Percentiles rank a stretch among this genome's conserved stretches.
Conservation (phyloP, 169 alveolate genomes). For the Toxoplasma gondii region DNA sequence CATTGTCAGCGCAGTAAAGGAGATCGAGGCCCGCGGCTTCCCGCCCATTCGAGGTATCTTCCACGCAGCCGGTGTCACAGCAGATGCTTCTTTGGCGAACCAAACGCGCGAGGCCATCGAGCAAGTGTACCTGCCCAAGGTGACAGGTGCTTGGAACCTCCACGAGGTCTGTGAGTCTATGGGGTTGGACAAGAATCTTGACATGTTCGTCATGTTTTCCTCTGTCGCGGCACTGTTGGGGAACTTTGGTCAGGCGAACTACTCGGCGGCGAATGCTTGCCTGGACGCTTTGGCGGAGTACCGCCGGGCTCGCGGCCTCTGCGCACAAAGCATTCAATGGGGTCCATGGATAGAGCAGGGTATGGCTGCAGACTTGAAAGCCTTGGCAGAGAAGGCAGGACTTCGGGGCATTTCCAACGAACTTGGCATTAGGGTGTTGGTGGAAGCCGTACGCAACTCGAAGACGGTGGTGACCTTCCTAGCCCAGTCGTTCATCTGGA, state of each 20-base stretch:
- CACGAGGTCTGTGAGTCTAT: constrained; percentile 45
- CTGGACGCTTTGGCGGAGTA: constrained; percentile 69
- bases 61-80: constrained; percentile 74
- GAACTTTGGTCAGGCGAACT: constrained; percentile 77
- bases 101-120: constrained; percentile 56
- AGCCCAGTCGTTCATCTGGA: constrained; percentile 75
- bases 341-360: constrained; percentile 79
- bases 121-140: constrained; percentile 70
- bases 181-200: constrained; percentile 53
- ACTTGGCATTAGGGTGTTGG: constrained; percentile 70
- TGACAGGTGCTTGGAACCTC: constrained; percentile 75
- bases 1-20: not conserved
- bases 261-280: constrained; percentile 74
- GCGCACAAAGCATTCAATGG: constrained; percentile 75
- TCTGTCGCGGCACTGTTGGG: constrained; percentile 77
- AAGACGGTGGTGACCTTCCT: constrained; percentile 55
- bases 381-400: constrained; percentile 68
- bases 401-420: constrained; percentile 75
- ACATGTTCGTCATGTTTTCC: constrained; percentile 74
- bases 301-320: constrained; percentile 66
- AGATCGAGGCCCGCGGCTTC: constrained; percentile 8
- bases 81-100: constrained; percentile 49
- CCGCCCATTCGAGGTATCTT: constrained; percentile 42
- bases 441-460: constrained; percentile 36
- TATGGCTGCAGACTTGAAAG: constrained; percentile 41